Evolutionary conservation across 768 basidiomycete species (phyloP).

Genomic region (Galerina marginata): DNA sequence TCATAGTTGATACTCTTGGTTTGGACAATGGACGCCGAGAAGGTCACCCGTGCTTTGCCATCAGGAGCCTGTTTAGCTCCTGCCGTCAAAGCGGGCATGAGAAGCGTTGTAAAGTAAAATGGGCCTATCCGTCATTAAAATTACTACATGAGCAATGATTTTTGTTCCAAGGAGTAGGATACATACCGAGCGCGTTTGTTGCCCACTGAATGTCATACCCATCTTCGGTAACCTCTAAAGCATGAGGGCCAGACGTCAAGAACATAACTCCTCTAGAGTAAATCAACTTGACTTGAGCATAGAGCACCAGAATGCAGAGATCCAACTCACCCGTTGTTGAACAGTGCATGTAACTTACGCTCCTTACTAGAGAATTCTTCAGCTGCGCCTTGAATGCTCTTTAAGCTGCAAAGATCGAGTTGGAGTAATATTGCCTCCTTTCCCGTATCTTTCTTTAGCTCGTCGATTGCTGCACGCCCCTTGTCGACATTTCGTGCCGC

Average conservation of each 20-base stretch:
- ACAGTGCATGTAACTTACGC: slow-evolving; percentile 46
- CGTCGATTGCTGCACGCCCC: slow-evolving; percentile 40
- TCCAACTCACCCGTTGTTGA: slow-evolving; percentile 53
- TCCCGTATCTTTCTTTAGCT: slow-evolving; percentile 45
- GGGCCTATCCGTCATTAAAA: no score
- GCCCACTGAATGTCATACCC: slow-evolving; percentile 64
- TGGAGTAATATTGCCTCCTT: slow-evolving; percentile 45
- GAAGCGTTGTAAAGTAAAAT: slow-evolving; percentile 56
- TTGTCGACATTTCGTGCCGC: slow-evolving; percentile 47
- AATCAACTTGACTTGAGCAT: background rate
- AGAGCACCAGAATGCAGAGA: background rate
- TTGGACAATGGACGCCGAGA: no score
- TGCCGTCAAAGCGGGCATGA: slow-evolving; percentile 43
- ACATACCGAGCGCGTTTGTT: slow-evolving; percentile 54
- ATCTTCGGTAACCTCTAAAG: slow-evolving; percentile 46
- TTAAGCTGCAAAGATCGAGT: slow-evolving; percentile 49
- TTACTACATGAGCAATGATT: background rate
- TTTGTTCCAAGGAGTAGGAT: background rate
- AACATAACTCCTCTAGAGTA: slow-evolving; percentile 35
- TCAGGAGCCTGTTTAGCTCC: no score
- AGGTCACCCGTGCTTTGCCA: no score
- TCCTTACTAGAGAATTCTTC: slow-evolving; percentile 50
- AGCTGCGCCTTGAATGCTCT: slow-evolving; percentile 44
- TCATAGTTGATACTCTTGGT: no score
- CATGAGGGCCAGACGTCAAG: no score